Conservation (phyloP, 345 rosid genomes). For the Litchi chinensis region DNA sequence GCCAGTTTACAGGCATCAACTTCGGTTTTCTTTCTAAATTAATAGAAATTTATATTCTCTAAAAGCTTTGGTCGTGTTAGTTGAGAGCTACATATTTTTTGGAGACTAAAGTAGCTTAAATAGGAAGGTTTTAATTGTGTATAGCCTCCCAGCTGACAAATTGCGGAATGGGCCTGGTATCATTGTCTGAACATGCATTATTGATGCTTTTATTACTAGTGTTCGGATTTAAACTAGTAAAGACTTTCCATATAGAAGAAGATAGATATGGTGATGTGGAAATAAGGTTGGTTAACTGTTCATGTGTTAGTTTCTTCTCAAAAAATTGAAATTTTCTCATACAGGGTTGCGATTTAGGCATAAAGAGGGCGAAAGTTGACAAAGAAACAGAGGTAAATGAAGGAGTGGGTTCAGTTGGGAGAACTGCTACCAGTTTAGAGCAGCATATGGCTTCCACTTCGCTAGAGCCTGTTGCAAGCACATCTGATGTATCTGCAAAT, state of each 20-base stretch:
- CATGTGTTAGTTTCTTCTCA: conserved; percentile 10
- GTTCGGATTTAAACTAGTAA: background rate
- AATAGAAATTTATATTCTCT: background rate
- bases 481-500: conserved; percentile 44
- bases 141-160: conserved; percentile 3
- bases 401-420: conserved; percentile 49
- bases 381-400: conserved; percentile 45
- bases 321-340: conserved; percentile 1
- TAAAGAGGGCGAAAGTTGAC: conserved; percentile 79
- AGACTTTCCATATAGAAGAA: conserved; percentile 5
- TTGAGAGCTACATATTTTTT: background rate
- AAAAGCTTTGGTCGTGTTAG: background rate
- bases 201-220: background rate
- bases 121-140: background rate
- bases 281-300: conserved; percentile 3
- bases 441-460: conserved; percentile 62
- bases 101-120: background rate
- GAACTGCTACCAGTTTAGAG: conserved; percentile 47
- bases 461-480: conserved; percentile 50
- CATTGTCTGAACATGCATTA: background rate
- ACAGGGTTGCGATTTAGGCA: conserved; percentile 73
- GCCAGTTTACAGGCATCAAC: background rate
- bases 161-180: background rate
- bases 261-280: too few species aligned
- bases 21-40: background rate